A percentile compares a stretch with the other conserved stretches of the same genome.
phyloP scores from a whole-genome alignment of 345 rosid genomes.

The Melaleuca alternifolia region DNA sequence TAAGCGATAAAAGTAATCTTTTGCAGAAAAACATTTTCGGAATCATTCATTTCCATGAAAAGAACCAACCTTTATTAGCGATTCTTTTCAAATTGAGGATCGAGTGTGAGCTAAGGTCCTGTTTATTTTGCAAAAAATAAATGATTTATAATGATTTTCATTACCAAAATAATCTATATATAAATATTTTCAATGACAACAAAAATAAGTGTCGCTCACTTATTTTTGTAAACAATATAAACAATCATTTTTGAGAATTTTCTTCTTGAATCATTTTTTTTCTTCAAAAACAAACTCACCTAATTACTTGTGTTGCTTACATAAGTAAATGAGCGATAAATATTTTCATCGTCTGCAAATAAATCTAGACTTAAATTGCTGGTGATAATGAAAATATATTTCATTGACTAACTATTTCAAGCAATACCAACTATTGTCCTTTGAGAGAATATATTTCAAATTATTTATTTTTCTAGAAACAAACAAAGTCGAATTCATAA shows the following conservation, averaged over 20 bases:
- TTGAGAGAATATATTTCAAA: background rate
- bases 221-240: background rate
- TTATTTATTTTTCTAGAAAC: background rate
- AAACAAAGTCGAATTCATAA: background rate
- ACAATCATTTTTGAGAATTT: background rate
- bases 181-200: background rate
- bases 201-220: background rate
- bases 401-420: background rate
- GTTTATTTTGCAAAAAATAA: rapidly evolving
- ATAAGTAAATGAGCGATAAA: background rate
- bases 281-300: background rate
- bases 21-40: background rate
- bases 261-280: background rate
- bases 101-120: rapidly evolving
- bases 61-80: rapidly evolving
- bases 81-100: background rate
- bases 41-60: rapidly evolving
- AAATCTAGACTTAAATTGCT: background rate
- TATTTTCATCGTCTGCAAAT: background rate
- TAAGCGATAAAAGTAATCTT: rapidly evolving
- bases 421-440: rapidly evolving
- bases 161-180: background rate
- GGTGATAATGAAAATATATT: background rate
- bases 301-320: background rate
- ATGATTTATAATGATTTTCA: background rate